Conservation (phyloP, 2,329 filamentous ascomycete genomes). For the Ramichloridium luteum region DNA sequence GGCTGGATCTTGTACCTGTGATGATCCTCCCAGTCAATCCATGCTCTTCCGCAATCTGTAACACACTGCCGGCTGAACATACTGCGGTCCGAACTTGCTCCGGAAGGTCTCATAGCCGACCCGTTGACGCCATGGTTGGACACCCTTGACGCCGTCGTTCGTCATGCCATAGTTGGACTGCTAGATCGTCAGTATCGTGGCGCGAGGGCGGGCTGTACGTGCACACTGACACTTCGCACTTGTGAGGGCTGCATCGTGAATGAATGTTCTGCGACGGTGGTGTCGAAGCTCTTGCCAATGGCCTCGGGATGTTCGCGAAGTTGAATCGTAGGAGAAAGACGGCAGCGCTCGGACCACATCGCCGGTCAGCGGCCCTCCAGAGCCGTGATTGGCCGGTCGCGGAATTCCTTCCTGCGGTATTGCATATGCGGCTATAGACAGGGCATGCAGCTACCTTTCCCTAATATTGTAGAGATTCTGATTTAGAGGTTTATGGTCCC, state of each 20-base stretch:
- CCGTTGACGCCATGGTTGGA: slow-evolving; percentile 25
- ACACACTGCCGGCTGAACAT: too few species aligned
- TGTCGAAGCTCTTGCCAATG: neutral
- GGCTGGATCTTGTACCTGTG: slow-evolving; percentile 38
- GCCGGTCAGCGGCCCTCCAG: neutral
- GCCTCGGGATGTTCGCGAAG: neutral
- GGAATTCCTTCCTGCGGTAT: too few species aligned
- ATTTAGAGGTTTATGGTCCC: too few species aligned
- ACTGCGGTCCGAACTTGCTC: slow-evolving; percentile 49
- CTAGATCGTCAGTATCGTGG: neutral
- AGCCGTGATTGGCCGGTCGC: slow-evolving; percentile 1
- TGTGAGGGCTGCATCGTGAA: neutral
- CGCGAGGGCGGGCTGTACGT: neutral
- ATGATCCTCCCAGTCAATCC: too few species aligned
- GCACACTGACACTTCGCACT: neutral
- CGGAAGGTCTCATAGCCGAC: slow-evolving; percentile 38
- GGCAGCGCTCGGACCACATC: neutral
- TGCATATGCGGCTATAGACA: too few species aligned
- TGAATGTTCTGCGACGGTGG: neutral
- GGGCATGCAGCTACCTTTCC: too few species aligned
- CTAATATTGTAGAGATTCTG: too few species aligned
- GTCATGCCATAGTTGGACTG: slow-evolving; percentile 1
- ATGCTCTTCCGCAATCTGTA: too few species aligned
- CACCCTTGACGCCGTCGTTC: slow-evolving; percentile 8
- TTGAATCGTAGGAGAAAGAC: slow-evolving; percentile 1